These are phyloP conservation scores for Boletus subparvulus DNA, from an alignment of 768 basidiomycete species.

Conservation along the genomic window DNA sequence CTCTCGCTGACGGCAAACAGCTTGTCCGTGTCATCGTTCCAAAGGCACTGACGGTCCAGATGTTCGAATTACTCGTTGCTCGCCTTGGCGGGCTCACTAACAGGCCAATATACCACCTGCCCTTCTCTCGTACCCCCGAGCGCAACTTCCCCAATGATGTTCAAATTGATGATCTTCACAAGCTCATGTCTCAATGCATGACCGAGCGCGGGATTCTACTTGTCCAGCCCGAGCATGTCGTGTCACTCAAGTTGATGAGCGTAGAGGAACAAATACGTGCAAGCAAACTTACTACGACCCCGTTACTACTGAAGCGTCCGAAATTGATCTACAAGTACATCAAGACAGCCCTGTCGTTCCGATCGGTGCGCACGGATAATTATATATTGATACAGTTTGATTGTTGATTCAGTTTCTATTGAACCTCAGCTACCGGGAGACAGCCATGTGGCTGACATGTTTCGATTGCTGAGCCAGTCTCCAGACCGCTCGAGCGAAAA, in stretches of 20 bases:
- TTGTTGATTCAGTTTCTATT: no score
- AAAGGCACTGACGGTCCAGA: constrained; percentile 40
- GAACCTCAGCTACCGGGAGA: background rate
- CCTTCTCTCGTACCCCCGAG: constrained; percentile 42
- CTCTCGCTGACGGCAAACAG: constrained; percentile 40
- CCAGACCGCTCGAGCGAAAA: no score
- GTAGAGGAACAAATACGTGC: constrained; percentile 32
- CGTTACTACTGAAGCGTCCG: constrained; percentile 12
- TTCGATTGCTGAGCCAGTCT: background rate
- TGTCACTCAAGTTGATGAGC: constrained; percentile 46
- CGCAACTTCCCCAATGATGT: background rate
- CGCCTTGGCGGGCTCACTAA: constrained; percentile 44
- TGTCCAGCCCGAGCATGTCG: constrained; percentile 49
- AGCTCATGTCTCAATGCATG: constrained; percentile 39
- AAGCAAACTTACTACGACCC: background rate
- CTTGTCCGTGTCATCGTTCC: constrained; percentile 48
- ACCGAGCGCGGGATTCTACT: constrained; percentile 40
- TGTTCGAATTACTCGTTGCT: constrained; percentile 43
- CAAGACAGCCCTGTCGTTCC: background rate
- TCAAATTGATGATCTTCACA: constrained; percentile 22
- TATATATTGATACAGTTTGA: background rate
- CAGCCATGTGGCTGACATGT: background rate
- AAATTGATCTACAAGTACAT: background rate
- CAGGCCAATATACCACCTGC: constrained; percentile 44
- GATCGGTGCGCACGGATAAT: background rate